Evolutionary conservation across 345 rosid species (phyloP), one percentile per base, ranked within the genome.

Genomic region (Aegle marmelos): DNA sequence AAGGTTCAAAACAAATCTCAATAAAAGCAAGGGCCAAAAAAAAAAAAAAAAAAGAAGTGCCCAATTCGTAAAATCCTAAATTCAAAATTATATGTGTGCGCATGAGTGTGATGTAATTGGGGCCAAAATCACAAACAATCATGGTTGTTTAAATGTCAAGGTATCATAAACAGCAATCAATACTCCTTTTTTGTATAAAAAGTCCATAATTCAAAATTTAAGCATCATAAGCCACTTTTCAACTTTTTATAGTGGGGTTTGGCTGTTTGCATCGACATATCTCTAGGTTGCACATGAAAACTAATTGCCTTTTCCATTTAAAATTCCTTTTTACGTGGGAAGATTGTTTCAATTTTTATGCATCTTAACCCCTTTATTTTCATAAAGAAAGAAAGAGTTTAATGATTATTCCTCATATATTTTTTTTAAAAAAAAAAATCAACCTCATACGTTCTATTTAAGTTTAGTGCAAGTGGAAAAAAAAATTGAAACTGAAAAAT

Each of bases 141-240:
- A 74, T 28, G 70, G 41, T 62, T 11, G 70, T 74, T 62, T 74
- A 62, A 45, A 62, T 62, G 60, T 30, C 30, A 62, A 74, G 69
- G 16, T 25, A 61, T 61, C 68, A 3, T 27, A 61, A 61, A 60
- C 41, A 53, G 50, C 22, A 8, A 22, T 7, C 3, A 9, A 72
- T 21, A 21, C 16, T 37, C 9, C 19, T 19, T 28, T 74, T 57
- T n/a, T n/a, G n/a, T n/a, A 33, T 57, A 22, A 74, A 41, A 6
- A 27, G 50, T 62, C 50, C 60, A 39, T 21, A 45, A 7, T 7
- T 17, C 30, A 8, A 30, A 63, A 1, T 1, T 69, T 3, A 1
- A 28, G 7, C 66, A 59, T 37, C 34, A 73, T 58, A 24, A 6
- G 25, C 24, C 9, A 59, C 67, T 37, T 59, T 59, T 59, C 9